These are phyloP conservation scores for Acanthamoeba royreba DNA, from an alignment of 208 protist species.

Conservation along the genomic window DNA sequence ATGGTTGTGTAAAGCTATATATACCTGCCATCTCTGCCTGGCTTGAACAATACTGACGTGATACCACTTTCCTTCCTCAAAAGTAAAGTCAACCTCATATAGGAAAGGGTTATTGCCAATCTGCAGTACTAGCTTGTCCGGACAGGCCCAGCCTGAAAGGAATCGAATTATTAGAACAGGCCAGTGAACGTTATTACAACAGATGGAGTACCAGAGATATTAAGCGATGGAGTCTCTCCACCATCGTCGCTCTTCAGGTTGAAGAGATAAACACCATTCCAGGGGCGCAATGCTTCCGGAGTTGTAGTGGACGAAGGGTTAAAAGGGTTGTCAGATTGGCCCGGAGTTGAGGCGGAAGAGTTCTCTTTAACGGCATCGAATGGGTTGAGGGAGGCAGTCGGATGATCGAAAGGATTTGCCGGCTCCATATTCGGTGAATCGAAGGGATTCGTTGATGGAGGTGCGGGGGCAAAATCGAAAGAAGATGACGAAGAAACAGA, in stretches of 20 bases:
- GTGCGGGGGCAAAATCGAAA: no score
- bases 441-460: no score
- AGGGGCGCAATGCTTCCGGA: neutral
- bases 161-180: neutral
- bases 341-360: no score
- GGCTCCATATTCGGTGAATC: neutral
- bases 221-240: neutral
- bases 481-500: no score
- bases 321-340: neutral
- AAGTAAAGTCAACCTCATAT: conserved; percentile 11
- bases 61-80: conserved; percentile 15
- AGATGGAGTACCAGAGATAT: conserved; percentile 43
- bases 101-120: conserved; percentile 33
- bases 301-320: neutral
- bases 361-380: no score
- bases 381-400: neutral
- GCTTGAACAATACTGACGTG: neutral
- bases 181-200: neutral
- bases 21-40: neutral
- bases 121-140: conserved; percentile 21
- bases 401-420: neutral
- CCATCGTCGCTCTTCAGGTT: conserved; percentile 36
- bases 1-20: no score
- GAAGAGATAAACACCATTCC: conserved; percentile 27
- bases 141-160: neutral